Percentiles rank a stretch among this genome's conserved stretches.
Conservation (phyloP, 2,329 filamentous ascomycete species). For the Colletotrichum australisinense region DNA sequence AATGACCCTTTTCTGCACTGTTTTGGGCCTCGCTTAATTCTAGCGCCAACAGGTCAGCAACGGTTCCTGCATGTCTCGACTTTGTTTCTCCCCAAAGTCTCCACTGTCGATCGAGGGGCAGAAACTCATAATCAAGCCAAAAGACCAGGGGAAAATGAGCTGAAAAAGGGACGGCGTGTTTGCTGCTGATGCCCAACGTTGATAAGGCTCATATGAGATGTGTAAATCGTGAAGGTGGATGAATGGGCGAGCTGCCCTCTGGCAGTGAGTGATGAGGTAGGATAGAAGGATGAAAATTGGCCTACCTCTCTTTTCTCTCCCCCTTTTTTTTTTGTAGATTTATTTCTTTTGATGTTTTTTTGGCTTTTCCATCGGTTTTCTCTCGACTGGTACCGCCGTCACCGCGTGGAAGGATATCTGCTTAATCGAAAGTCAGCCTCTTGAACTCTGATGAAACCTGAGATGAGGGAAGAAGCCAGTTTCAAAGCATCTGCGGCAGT, state of each 20-base stretch:
- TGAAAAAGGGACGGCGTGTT: not conserved
- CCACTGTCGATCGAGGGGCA: constrained; percentile 13
- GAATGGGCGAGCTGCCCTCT: not conserved
- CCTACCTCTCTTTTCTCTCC: not conserved
- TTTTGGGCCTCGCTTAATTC: not conserved
- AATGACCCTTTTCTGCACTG: not conserved
- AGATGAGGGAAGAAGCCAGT: not conserved
- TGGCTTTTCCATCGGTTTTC: not conserved
- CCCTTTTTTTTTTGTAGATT: not conserved
- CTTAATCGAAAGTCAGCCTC: not conserved
- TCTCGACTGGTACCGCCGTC: not conserved
- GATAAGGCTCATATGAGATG: not conserved
- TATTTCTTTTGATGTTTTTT: not conserved
- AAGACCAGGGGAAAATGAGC: not conserved
- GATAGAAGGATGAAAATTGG: not conserved
- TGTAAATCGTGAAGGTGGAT: too few species aligned
- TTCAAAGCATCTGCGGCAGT: not conserved
- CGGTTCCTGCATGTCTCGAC: constrained; percentile 12
- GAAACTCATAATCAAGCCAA: not conserved
- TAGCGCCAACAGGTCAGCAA: constrained; percentile 16
- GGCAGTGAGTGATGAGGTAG: not conserved
- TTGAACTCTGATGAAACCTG: not conserved
- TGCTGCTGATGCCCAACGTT: not conserved
- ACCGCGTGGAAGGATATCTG: not conserved
- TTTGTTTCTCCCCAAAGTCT: not conserved